These are phyloP conservation scores for Backusella psychrophila DNA, from an alignment of 192 early-diverging fungal genomes.

Conservation along the genomic window DNA sequence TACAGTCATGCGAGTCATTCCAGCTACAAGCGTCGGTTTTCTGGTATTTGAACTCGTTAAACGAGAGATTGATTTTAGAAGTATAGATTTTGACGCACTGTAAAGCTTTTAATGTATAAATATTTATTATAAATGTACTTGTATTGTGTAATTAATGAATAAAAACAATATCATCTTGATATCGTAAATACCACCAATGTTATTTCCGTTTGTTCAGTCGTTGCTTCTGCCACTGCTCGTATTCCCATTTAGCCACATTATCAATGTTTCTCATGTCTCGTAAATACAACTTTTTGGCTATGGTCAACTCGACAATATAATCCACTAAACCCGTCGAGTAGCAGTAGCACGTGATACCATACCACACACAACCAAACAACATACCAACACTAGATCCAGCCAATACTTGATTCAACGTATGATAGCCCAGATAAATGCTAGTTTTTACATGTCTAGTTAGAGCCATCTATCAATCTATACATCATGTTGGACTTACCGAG, in stretches of 20 bases:
- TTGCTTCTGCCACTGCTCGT: conserved; percentile 41
- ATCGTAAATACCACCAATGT: not conserved
- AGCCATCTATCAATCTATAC: not conserved
- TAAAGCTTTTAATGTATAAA: not conserved
- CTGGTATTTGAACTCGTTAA: conserved; percentile 65
- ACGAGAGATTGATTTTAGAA: conserved; percentile 47
- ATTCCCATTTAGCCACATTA: conserved; percentile 51
- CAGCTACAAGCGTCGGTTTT: conserved; percentile 62
- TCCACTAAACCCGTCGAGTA: conserved; percentile 41
- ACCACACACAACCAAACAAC: conserved; percentile 59
- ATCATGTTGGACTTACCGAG: conserved; percentile 17
- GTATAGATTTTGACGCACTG: conserved; percentile 22
- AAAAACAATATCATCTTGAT: not conserved
- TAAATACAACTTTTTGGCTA: conserved; percentile 43
- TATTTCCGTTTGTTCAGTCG: not conserved
- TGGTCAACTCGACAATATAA: conserved; percentile 36
- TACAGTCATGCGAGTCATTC: conserved; percentile 48
- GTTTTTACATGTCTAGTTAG: conserved; percentile 9
- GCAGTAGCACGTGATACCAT: conserved; percentile 30
- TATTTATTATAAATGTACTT: not conserved
- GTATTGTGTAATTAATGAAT: not conserved
- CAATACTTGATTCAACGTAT: conserved; percentile 69
- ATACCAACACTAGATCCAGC: conserved; percentile 59
- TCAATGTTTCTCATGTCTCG: conserved; percentile 43
- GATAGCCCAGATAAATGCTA: conserved; percentile 70